Evolutionary conservation across 176 grass and related monocot genomes (phyloP).

Genomic region (Luzula sylvatica): DNA sequence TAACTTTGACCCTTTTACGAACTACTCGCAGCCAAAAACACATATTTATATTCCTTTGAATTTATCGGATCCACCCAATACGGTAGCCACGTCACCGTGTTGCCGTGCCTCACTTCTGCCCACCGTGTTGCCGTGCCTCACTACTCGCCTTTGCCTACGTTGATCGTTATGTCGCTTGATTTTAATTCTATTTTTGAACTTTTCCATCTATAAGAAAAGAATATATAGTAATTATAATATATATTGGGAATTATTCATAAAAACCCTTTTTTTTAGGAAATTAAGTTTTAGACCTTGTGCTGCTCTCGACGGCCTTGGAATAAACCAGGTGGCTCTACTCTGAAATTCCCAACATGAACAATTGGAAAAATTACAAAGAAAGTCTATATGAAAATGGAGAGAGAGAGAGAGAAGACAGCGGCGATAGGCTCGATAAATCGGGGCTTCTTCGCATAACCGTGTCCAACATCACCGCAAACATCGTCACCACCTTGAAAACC

Average conservation of each 20-base stretch:
- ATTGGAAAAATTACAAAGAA: constrained; percentile 16
- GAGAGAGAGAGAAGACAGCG: too few relatives aligned
- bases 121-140: constrained; percentile 31
- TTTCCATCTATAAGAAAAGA: constrained; percentile 99
- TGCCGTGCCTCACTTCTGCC: constrained; percentile 92
- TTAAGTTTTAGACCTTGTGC: constrained; percentile 52
- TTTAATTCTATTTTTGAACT: constrained; percentile 71
- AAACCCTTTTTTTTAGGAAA: too few relatives aligned
- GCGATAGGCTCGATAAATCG: too few relatives aligned
- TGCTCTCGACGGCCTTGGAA: constrained; percentile 98
- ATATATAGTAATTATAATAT: constrained; percentile 2
- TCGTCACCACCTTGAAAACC: too few relatives aligned
- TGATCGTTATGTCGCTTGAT: constrained; percentile 94
- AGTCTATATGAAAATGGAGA: constrained; percentile 1
- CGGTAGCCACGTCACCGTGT: constrained; percentile 95
- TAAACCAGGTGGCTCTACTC: constrained; percentile 91
- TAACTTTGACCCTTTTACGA: constrained; percentile 89
- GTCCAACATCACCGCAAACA: too few relatives aligned
- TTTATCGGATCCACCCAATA: constrained; percentile 97
- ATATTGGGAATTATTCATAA: neutral
- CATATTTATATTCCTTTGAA: constrained; percentile 94
- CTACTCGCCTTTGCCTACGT: constrained; percentile 43
- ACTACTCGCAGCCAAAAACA: constrained; percentile 95
- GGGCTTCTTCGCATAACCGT: too few relatives aligned
- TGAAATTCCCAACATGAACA: constrained; percentile 93